Percentiles rank a stretch among this genome's conserved stretches.
Evolutionary conservation across 352 stramenopile genomes (phyloP).

Genomic region (Saprolegnia diclina): DNA sequence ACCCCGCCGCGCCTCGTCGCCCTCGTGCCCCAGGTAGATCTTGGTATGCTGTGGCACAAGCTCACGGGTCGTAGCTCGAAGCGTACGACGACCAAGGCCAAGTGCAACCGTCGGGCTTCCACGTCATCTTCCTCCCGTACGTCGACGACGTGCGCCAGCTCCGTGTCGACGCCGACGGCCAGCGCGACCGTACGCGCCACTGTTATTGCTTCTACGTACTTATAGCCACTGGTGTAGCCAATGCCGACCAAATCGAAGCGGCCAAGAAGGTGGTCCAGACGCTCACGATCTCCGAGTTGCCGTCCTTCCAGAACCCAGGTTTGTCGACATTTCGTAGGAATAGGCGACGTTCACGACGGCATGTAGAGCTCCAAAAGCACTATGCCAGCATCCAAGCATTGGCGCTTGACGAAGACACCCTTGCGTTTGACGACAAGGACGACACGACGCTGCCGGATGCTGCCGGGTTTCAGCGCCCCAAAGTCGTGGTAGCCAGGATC

Average conservation of each 20-base stretch:
- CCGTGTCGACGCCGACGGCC: conserved; percentile 31
- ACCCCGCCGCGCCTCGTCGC: conserved; percentile 71
- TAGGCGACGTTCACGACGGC: background rate
- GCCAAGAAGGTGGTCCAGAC: conserved; percentile 65
- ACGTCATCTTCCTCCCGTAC: conserved; percentile 73
- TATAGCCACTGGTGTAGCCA: conserved; percentile 31
- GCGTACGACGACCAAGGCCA: conserved; percentile 68
- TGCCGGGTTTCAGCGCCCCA: conserved; percentile 55
- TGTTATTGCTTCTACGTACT: conserved; percentile 15
- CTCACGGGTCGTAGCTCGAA: conserved; percentile 35
- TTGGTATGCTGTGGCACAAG: background rate
- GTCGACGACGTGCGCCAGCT: conserved; percentile 77
- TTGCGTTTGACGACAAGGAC: conserved; percentile 72
- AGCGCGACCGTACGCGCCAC: conserved; percentile 34
- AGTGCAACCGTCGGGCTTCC: conserved; percentile 69
- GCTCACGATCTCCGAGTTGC: conserved; percentile 61
- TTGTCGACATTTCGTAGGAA: background rate
- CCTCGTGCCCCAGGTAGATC: conserved; percentile 48
- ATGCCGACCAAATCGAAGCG: conserved; percentile 49
- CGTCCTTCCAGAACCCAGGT: conserved; percentile 81
- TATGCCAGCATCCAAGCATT: conserved; percentile 75
- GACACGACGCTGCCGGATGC: conserved; percentile 69
- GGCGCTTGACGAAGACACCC: conserved; percentile 57
- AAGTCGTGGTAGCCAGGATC: conserved; percentile 46
- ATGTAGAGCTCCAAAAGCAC: conserved; percentile 76